These are phyloP conservation scores for Dicorynia guianensis DNA, from an alignment of 306 rosid genomes.

Conservation along the genomic window DNA sequence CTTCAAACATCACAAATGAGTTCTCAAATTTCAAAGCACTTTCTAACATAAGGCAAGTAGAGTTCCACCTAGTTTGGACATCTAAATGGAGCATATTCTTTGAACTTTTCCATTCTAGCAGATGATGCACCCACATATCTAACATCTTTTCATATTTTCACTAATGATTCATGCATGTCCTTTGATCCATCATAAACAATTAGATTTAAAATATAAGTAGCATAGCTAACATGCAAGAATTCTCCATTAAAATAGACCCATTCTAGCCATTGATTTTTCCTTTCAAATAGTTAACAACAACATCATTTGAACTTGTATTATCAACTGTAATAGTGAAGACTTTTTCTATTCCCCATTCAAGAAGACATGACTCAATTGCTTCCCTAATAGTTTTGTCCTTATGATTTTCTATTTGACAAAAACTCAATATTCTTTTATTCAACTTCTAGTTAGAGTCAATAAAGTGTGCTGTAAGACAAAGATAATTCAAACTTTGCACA, in stretches of 20 bases:
- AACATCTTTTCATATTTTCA: not conserved
- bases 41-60: conserved; percentile 10
- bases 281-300: not conserved
- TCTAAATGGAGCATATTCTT: not conserved
- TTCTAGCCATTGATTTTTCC: not conserved
- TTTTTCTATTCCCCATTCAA: conserved; percentile 1
- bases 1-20: not conserved
- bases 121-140: not conserved
- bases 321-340: conserved; percentile 12
- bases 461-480: not conserved
- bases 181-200: not conserved
- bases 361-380: conserved; percentile 9
- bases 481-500: not conserved
- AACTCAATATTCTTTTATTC: not conserved
- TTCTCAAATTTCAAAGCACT: not conserved
- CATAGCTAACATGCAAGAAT: not conserved
- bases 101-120: not conserved
- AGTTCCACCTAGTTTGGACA: conserved; percentile 20
- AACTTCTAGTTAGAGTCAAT: conserved; percentile 8
- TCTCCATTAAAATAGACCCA: not conserved
- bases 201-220: not conserved
- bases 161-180: not conserved
- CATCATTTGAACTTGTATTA: not conserved
- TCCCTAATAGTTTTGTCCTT: not conserved
- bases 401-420: not conserved